A percentile compares a stretch with the other conserved stretches of the same genome.
These are phyloP conservation scores for Scutellaria baicalensis DNA, from an alignment of 257 asterid species.

Conservation along the genomic window DNA sequence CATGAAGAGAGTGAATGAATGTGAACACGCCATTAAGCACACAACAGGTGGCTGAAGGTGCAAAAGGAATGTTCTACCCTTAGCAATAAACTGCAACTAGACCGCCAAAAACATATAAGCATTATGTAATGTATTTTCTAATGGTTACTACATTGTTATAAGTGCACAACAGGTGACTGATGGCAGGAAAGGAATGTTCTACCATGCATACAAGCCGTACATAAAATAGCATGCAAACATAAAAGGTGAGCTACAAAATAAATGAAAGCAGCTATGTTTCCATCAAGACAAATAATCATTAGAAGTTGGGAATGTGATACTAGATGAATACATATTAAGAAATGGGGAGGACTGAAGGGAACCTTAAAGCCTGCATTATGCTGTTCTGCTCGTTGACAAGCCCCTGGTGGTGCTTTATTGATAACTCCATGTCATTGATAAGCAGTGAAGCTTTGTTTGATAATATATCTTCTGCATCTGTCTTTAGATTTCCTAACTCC, in stretches of 20 bases:
- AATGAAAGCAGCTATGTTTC: neutral
- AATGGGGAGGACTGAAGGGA: neutral
- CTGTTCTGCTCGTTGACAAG: conserved; percentile 60
- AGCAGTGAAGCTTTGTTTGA: conserved; percentile 56
- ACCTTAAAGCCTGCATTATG: conserved; percentile 86
- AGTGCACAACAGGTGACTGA: neutral
- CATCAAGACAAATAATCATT: neutral
- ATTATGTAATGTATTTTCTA: neutral
- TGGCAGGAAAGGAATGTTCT: neutral
- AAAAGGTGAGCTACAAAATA: neutral
- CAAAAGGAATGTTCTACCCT: neutral
- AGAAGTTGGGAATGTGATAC: neutral
- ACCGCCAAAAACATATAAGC: neutral
- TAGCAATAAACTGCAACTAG: neutral
- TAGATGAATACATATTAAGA: neutral
- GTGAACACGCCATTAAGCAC: neutral
- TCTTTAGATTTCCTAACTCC: conserved; percentile 72
- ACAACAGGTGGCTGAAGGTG: neutral
- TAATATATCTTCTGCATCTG: conserved; percentile 49
- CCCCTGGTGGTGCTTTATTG: conserved; percentile 50
- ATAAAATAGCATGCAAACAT: neutral
- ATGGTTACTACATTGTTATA: neutral
- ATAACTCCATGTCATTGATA: conserved; percentile 47
- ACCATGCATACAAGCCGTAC: neutral
- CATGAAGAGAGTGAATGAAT: neutral